Base-by-base conservation (phyloP, 768 basidiomycete species). In the Calocybe cyanea region DNA sequence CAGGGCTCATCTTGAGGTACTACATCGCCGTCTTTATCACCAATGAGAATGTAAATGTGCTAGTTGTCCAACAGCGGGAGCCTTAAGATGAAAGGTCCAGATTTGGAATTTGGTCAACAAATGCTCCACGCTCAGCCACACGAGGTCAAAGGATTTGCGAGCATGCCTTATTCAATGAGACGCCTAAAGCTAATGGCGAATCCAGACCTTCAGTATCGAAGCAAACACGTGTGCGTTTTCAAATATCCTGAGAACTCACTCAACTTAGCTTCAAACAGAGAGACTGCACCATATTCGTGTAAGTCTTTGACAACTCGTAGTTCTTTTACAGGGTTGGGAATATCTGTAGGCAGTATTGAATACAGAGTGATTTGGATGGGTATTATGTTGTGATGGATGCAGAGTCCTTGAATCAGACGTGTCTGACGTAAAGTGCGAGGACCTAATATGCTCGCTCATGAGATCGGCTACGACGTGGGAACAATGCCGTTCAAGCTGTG, bases 1-100 rank as follows among this genome's bases (percentile, higher is more conserved):
- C 93, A 4, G 96, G 91, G 41, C 91, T 80, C 28, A 96, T 97
- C 44, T 96, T 82, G 40, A 99, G 77, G 67, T 99, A 98, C 70
- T 92, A 93, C 90, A 95, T 94, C 55, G 94, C 96, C 1, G 96
- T 99, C 80, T 99, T 99, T 60, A 99, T 95, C 96, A 98, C n/a
- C 93, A 95, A 63, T 97, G 97, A 75, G 93, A 95, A 66, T 94
- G 92, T 91, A 93, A 93, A 50, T 85, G 87, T 31, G 92, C 94
- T 51, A 98, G 74, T 64, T 98, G 95, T 8, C 91, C 91, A 47
- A 84, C 72, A 3, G 92, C 92, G 21, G 95, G 95, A 31, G 85
- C 73, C 62, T 89, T 83, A 38, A 98, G 68, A 63, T 97, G 95
- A 46, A 98, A 80, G 65, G 97, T 98, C 63, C 98, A 71, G 50